phyloP scores from a whole-genome alignment of 306 rosid genomes.

The Morella rubra region DNA sequence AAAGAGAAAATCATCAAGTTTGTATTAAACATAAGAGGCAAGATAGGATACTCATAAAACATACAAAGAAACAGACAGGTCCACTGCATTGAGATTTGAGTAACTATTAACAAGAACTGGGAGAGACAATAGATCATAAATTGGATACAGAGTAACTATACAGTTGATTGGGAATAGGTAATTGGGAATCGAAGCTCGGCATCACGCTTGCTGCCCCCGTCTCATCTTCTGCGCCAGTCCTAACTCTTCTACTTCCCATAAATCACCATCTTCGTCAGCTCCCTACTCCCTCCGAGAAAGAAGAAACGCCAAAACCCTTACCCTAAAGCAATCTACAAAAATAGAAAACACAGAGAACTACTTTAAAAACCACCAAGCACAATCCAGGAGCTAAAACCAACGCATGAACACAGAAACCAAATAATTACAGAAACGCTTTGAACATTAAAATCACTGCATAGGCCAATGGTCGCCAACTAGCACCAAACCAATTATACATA shows the following conservation, averaged over 20 bases:
- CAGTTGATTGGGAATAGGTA: conserved; percentile 33
- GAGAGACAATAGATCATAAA: not conserved
- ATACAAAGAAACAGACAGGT: not conserved
- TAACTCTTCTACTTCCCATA: conserved; percentile 32
- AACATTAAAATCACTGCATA: not conserved
- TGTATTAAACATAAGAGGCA: not conserved
- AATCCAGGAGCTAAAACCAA: not conserved
- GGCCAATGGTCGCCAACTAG: not conserved
- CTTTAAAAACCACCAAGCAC: not conserved
- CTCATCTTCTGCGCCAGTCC: conserved; percentile 50
- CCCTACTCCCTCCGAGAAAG: conserved; percentile 16
- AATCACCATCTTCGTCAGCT: conserved; percentile 25
- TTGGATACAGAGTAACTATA: conserved; percentile 10
- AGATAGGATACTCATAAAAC: not conserved
- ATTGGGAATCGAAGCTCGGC: conserved; percentile 50
- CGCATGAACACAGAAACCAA: not conserved
- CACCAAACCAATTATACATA: not conserved
- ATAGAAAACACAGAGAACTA: conserved; percentile 7
- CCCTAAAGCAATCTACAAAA: conserved; percentile 17
- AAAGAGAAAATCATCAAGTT: not conserved
- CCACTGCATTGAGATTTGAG: not conserved
- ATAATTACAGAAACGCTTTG: not conserved
- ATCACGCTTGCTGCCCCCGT: conserved; percentile 41
- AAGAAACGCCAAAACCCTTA: conserved; percentile 18
- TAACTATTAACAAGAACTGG: not conserved